phyloP scores from a whole-genome alignment of 148 eudicot genomes.

The Vaccinium macrocarpon region DNA sequence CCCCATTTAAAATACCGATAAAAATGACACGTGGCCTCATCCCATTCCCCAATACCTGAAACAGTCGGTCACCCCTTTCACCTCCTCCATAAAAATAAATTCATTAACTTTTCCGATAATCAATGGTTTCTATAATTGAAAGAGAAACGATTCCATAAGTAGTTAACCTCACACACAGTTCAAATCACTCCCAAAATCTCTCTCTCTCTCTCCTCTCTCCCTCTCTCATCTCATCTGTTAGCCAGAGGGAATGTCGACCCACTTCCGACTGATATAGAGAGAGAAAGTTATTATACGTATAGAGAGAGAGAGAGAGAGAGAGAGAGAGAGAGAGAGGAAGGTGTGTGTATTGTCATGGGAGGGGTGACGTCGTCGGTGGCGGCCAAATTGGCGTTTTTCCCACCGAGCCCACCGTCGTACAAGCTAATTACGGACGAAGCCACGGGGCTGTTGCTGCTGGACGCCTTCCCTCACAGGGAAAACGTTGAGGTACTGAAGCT shows the following conservation, averaged over 20 bases:
- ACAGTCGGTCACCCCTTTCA: not conserved
- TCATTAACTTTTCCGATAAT: not conserved
- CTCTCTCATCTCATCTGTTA: not conserved
- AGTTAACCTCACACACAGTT: not conserved
- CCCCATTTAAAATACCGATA: not conserved
- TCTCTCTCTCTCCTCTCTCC: not conserved
- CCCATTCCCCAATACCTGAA: not conserved
- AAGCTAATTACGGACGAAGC: slow-evolving; percentile 51
- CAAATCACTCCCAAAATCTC: not conserved
- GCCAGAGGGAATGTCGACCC: slow-evolving; percentile 10
- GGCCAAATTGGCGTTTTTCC: slow-evolving; percentile 91
- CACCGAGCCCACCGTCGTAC: slow-evolving; percentile 86
- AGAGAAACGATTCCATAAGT: not conserved
- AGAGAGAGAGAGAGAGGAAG: not conserved
- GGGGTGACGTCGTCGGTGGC: slow-evolving; percentile 99
- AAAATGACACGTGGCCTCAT: not conserved
- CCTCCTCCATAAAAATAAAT: not conserved
- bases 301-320: not conserved
- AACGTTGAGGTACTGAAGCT: slow-evolving; percentile 84
- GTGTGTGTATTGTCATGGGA: slow-evolving; percentile 46
- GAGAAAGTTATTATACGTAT: not conserved
- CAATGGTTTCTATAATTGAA: not conserved
- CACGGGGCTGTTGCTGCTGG: slow-evolving; percentile 55
- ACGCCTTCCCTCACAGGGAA: slow-evolving; percentile 78
- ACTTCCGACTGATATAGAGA: not conserved